Conservation (phyloP, 2,329 filamentous ascomycete species). For the Drechmeria coniospora region DNA sequence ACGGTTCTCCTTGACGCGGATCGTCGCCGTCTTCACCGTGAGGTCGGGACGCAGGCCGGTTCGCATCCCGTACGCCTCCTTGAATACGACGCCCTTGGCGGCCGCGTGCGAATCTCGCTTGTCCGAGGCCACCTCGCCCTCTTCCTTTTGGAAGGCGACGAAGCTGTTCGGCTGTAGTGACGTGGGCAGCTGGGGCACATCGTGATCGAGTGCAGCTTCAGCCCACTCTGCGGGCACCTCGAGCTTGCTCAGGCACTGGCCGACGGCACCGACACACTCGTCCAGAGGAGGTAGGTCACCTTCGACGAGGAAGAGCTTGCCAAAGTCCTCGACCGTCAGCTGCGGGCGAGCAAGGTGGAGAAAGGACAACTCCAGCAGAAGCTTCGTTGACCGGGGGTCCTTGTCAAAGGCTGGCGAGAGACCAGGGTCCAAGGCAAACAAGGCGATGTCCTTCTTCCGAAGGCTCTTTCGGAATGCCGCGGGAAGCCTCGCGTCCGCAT, state of each 20-base stretch:
- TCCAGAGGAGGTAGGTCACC: constrained; percentile 32
- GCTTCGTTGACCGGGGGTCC: constrained; percentile 45
- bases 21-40: constrained; percentile 68
- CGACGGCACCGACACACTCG: constrained; percentile 51
- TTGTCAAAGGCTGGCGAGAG: constrained; percentile 53
- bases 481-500: constrained; percentile 75
- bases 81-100: constrained; percentile 81
- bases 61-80: constrained; percentile 75
- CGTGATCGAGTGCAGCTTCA: constrained; percentile 41
- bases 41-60: constrained; percentile 69
- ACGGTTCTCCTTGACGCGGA: constrained; percentile 89
- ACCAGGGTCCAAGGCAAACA: constrained; percentile 63
- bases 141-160: constrained; percentile 59
- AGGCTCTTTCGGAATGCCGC: constrained; percentile 54
- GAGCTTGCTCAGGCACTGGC: constrained; percentile 54
- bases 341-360: constrained; percentile 59
- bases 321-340: constrained; percentile 42
- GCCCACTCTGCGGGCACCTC: constrained; percentile 72
- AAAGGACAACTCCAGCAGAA: constrained; percentile 70
- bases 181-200: constrained; percentile 37
- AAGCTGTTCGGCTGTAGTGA: constrained; percentile 72
- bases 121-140: constrained; percentile 47
- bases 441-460: constrained; percentile 50
- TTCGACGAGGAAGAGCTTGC: constrained; percentile 48
- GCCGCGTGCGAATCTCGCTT: constrained; percentile 69